A percentile compares a stretch with the other conserved stretches of the same genome.
Conservation (phyloP, 140 eudicot species). For the Flaveria floridana region DNA sequence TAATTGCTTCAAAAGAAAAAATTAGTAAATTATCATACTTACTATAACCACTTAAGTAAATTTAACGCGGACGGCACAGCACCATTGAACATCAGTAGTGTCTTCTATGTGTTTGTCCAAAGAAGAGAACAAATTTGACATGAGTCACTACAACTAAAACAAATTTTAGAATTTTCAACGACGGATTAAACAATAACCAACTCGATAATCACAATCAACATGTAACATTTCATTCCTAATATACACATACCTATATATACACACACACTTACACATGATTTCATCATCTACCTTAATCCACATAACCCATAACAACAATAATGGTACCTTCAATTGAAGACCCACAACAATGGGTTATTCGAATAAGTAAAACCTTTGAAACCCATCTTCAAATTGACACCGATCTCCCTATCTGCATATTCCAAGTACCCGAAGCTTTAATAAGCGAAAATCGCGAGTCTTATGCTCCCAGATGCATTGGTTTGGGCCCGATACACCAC, state of each 20-base stretch:
- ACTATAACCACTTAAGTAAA: background rate
- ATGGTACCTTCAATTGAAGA: slow-evolving; percentile 28
- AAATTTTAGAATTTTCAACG: slow-evolving; percentile 28
- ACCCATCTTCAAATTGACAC: slow-evolving; percentile 33
- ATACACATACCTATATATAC: background rate
- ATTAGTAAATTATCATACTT: too few species aligned
- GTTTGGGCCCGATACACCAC: slow-evolving; percentile 45
- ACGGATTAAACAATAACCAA: slow-evolving; percentile 34
- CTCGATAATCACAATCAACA: slow-evolving; percentile 33
- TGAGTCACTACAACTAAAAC: slow-evolving; percentile 7
- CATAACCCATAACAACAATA: slow-evolving; percentile 15
- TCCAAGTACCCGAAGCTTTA: slow-evolving; percentile 30
- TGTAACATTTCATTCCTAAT: too few species aligned
- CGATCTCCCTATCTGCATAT: slow-evolving; percentile 40
- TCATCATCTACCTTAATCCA: slow-evolving; percentile 2
- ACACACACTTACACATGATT: slow-evolving; percentile 1
- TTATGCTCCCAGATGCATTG: slow-evolving; percentile 31
- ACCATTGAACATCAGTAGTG: background rate
- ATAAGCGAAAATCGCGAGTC: slow-evolving; percentile 33
- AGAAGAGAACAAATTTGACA: slow-evolving; percentile 33
- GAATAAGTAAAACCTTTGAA: slow-evolving; percentile 32
- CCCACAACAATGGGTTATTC: slow-evolving; percentile 30
- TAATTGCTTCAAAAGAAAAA: too few species aligned
- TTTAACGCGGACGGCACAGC: slow-evolving; percentile 6
- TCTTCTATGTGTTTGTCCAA: slow-evolving; percentile 23